These are phyloP conservation scores for Saturnispora gosingensis DNA, from an alignment of 805 yeast genomes.

Conservation along the genomic window DNA sequence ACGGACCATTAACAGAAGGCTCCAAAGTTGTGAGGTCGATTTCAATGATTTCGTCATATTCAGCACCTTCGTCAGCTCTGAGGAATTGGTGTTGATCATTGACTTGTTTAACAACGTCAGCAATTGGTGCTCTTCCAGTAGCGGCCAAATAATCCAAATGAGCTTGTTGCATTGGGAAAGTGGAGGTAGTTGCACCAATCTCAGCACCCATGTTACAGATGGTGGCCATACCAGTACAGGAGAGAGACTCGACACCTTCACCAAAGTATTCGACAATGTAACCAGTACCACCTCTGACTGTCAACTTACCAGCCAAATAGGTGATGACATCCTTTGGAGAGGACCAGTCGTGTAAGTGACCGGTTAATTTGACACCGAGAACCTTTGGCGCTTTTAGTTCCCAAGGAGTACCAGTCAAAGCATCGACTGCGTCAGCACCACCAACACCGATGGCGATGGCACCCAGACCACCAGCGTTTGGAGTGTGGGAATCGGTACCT, in stretches of 20 bases:
- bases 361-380: constrained; percentile 90
- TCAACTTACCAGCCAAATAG: constrained; percentile 85
- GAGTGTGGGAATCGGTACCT: constrained; percentile 97
- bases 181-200: constrained; percentile 96
- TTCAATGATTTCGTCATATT: constrained; percentile 89
- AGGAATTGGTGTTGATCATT: constrained; percentile 52
- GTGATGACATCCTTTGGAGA: constrained; percentile 95
- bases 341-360: constrained; percentile 89
- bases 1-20: constrained; percentile 96
- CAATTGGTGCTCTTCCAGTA: constrained; percentile 78
- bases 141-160: constrained; percentile 81
- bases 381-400: constrained; percentile 96
- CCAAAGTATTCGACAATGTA: constrained; percentile 94
- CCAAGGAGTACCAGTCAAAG: constrained; percentile 91
- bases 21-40: constrained; percentile 82
- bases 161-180: constrained; percentile 91
- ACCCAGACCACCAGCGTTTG: constrained; percentile 98
- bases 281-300: constrained; percentile 98
- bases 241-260: constrained; percentile 83
- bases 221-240: constrained; percentile 99
- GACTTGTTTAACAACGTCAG: constrained; percentile 68
- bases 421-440: constrained; percentile 99
- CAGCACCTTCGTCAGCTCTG: constrained; percentile 85
- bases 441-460: constrained; percentile 98
- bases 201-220: constrained; percentile 99